Base-by-base conservation (phyloP, 495 filamentous ascomycete genomes). In the Parathielavia appendiculata region DNA sequence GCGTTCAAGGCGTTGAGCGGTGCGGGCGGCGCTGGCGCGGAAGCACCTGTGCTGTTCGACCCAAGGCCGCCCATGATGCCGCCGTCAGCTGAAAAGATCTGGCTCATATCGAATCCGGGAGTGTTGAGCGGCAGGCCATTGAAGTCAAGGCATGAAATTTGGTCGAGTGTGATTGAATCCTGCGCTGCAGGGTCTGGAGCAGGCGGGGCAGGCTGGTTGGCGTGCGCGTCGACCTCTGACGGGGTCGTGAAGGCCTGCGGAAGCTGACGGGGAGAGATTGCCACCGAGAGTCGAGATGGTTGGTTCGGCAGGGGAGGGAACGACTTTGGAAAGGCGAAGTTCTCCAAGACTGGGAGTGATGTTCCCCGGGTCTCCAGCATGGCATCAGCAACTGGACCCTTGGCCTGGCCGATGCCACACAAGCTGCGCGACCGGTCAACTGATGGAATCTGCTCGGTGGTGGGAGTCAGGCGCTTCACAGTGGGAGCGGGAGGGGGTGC, bases 81-180 rank as follows among this genome's bases (percentile, higher is more conserved):
- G 2, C 48, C 48, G 5, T 56, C 48, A 17, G 45, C 34, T 32
- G 56, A 44, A 36, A 56, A 58, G 4, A 54, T 57, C 20, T 38
- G 65, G 60, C 36, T 60, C 44, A 43, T 51, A 61, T 52, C 62
- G 41, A 40, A 64, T 4, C 45, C 49, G 5, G 48, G 66, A 53
- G 39, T 59, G 30, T 34, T 70, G 2, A 49, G 36, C 12, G 58
- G 36, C 3, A 51, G 34, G 13, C 54, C 58, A 19, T 53, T 43
- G 41, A 59, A 48, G 30, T 59, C 52, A 14, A 66, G 51, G 34
- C 55, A 61, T 13, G 61, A 60, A n/a, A 66, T 56, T 30, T 63
- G 57, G 39, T 59, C 58, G 9, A 59, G 51, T 0, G 47, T 48
- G 13, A 56, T 22, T 14, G 54, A 53, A 14, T 38, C 19, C 5